Evolutionary conservation across 2,329 filamentous ascomycete species (phyloP), one percentile per base, ranked within the genome.

Genomic region (Ophiobolus disseminans): DNA sequence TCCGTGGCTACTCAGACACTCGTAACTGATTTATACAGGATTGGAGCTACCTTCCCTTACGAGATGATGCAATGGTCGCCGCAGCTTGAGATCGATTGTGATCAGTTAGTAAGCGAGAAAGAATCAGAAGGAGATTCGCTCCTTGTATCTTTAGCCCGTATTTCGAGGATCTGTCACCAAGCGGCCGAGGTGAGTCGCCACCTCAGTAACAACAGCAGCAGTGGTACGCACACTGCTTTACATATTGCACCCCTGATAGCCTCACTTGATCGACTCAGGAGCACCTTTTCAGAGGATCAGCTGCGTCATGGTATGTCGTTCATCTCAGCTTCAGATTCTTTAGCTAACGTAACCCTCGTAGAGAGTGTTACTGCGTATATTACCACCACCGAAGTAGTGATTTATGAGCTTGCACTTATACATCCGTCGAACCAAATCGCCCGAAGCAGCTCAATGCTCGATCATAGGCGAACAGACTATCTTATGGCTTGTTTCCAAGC

Each of bases 11-110:
- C 40, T 25, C n/a, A n/a, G 25, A 11, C 31, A 20, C 16, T 58
- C 52, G 30, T 31, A 26, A 20, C 25, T 40, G 20, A 40, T 19
- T 14, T 13, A 26, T 63, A 45, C 37, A 63, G 64, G 3, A 58
- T 68, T 3, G 57, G 62, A 3, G 48, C 41, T 2, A 48, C 42
- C 5, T 43, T 55, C 43, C 40, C 49, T 4, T 44, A 76, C 40
- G 82, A 85, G 42, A 60, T 76, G 2, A 70, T 86, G 39, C 75
- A 73, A 2, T 88, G 84, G 84, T 85, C 79, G 0, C 57, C 78
- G 1, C 78, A 84, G 41, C 79, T 87, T 74, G 82, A 85, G 22
- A 82, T 86, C 26, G 82, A 78, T 26, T 69, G 86, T 1, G 66
- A 75, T 4, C 55, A 75, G 1, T 68, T 87, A 0, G 69, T 74